Conservation (phyloP, 345 rosid genomes). For the Geranium brycei region DNA sequence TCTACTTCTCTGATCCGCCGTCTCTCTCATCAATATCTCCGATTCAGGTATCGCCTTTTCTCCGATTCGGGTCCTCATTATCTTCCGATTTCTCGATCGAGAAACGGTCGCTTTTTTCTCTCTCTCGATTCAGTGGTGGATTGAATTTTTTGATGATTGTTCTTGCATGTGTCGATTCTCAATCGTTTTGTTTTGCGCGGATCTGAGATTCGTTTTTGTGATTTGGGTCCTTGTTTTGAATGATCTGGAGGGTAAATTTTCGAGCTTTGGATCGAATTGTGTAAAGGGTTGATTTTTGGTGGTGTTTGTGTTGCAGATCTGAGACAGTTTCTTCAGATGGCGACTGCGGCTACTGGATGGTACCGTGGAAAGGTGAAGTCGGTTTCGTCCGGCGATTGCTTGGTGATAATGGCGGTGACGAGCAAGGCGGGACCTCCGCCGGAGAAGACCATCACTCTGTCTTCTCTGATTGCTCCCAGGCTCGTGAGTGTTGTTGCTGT, state of each 20-base stretch:
- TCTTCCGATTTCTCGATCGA: background rate
- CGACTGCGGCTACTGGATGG: constrained; percentile 37
- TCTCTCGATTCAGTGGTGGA: too few relatives aligned
- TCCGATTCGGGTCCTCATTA: too few relatives aligned
- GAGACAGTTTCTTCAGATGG: constrained; percentile 7
- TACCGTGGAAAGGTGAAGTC: constrained; percentile 76
- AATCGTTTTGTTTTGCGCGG: too few relatives aligned
- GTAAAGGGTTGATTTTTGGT: too few relatives aligned
- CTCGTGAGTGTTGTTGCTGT: constrained; percentile 4
- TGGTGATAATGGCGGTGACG: constrained; percentile 55
- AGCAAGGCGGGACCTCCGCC: constrained; percentile 72
- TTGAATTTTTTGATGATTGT: background rate
- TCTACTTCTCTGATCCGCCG: background rate
- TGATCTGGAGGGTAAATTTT: too few relatives aligned
- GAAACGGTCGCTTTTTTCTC: too few relatives aligned
- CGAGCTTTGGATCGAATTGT: background rate
- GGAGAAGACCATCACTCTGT: constrained; percentile 67
- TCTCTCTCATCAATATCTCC: background rate
- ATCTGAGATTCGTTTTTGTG: too few relatives aligned
- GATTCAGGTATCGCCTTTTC: background rate
- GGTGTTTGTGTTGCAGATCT: background rate
- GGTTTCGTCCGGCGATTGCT: constrained; percentile 78
- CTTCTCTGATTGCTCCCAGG: constrained; percentile 72
- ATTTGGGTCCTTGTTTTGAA: too few relatives aligned
- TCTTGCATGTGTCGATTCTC: background rate